phyloP scores from a whole-genome alignment of 768 basidiomycete species.

The Suillus brevipes region DNA sequence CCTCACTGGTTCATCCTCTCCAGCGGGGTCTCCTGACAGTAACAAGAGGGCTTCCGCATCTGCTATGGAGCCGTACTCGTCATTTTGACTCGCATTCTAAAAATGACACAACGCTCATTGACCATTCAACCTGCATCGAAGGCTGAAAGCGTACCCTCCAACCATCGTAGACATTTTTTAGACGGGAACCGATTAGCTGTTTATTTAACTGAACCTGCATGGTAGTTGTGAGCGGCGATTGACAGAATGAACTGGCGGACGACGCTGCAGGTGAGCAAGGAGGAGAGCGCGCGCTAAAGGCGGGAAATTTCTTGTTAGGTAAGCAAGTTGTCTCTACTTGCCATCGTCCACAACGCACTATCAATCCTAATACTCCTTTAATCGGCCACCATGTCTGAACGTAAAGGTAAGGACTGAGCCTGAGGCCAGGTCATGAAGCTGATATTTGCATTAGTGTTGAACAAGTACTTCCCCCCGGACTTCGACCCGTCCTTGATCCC shows the following conservation, averaged over 20 bases:
- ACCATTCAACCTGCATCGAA: conserved; percentile 16
- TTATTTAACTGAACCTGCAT: conserved; percentile 80
- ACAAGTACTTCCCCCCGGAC: conserved; percentile 97
- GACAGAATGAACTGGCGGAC: conserved; percentile 15
- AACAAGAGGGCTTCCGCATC: conserved; percentile 71
- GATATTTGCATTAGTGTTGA: conserved; percentile 59
- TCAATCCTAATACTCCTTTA: background rate
- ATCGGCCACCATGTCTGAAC: conserved; percentile 68
- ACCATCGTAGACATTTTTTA: conserved; percentile 57
- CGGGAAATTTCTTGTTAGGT: conserved; percentile 37
- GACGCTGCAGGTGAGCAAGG: conserved; percentile 17
- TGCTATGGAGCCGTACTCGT: conserved; percentile 69
- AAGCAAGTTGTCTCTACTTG: conserved; percentile 19
- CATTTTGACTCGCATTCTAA: conserved; percentile 65
- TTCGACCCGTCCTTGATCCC: conserved; percentile 98
- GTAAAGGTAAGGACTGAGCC: conserved; percentile 58
- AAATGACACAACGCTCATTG: conserved; percentile 12
- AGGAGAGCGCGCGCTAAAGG: conserved; percentile 26
- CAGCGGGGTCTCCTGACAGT: conserved; percentile 73
- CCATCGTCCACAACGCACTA: background rate
- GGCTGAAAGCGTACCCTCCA: conserved; percentile 53
- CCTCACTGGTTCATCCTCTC: conserved; percentile 87
- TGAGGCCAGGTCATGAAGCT: background rate
- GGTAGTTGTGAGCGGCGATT: conserved; percentile 12
- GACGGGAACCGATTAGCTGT: conserved; percentile 51